phyloP scores from a whole-genome alignment of 352 stramenopile genomes.

The Salisapilia sapeloensis region DNA sequence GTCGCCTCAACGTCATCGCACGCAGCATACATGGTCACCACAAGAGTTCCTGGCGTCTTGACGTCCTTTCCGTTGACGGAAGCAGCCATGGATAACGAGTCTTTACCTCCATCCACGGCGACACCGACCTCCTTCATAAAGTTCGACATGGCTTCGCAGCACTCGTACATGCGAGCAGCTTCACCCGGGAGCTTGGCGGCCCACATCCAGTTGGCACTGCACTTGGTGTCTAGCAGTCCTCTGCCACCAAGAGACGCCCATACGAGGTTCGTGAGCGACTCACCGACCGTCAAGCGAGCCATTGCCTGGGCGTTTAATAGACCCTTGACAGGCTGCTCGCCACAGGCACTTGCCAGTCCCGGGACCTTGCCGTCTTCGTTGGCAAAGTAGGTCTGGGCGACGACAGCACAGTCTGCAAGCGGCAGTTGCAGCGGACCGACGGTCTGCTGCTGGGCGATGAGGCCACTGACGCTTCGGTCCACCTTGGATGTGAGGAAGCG shows the following conservation, averaged over 20 bases:
- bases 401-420: constrained; percentile 93
- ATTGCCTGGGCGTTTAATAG: constrained; percentile 90
- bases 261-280: constrained; percentile 98
- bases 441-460: constrained; percentile 98
- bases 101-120: constrained; percentile 97
- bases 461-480: constrained; percentile 94
- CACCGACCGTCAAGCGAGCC: constrained; percentile 92
- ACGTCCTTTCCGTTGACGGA: constrained; percentile 89
- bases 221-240: constrained; percentile 94
- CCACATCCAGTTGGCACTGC: constrained; percentile 99
- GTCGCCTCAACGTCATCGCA: constrained; percentile 94
- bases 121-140: constrained; percentile 93
- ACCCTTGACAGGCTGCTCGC: constrained; percentile 96
- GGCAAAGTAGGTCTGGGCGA: constrained; percentile 92
- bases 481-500: constrained; percentile 95
- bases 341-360: constrained; percentile 92
- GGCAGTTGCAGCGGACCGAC: constrained; percentile 95
- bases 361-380: constrained; percentile 65
- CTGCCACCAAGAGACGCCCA: constrained; percentile 86
- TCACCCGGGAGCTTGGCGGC: constrained; percentile 97
- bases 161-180: constrained; percentile 97
- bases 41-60: constrained; percentile 95
- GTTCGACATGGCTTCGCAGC: constrained; percentile 89
- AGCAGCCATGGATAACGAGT: constrained; percentile 98
- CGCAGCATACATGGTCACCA: constrained; percentile 95